A percentile compares a stretch with the other conserved stretches of the same genome.
Evolutionary conservation across 352 stramenopile genomes (phyloP).

Genomic region (Aphanomyces invadans): DNA sequence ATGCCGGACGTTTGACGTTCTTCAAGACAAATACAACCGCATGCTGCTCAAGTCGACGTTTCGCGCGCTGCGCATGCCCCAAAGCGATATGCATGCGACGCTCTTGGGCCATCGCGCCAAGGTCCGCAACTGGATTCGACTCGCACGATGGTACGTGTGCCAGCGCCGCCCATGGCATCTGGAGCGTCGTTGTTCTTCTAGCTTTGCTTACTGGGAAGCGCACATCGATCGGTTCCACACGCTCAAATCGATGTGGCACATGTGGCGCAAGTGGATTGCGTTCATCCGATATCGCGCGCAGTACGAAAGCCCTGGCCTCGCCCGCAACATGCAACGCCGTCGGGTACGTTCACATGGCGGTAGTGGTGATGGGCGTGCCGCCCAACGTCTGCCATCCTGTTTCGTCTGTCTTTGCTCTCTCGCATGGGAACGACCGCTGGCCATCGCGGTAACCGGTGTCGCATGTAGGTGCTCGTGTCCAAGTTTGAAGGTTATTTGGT

Average conservation of each 20-base stretch:
- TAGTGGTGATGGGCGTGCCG: too few relatives aligned
- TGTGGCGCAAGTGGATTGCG: conserved; percentile 39
- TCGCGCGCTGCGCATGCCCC: conserved; percentile 38
- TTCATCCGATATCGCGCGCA: conserved; percentile 47
- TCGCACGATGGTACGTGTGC: conserved; percentile 35
- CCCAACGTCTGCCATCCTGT: too few relatives aligned
- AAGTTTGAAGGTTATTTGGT: conserved; percentile 22
- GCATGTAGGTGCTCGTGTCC: conserved; percentile 23
- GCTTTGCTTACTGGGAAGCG: conserved; percentile 43
- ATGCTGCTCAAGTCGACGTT: conserved; percentile 50
- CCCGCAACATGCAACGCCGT: conserved; percentile 33
- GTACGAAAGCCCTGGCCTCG: conserved; percentile 37
- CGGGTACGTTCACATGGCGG: conserved; percentile 23
- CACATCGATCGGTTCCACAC: conserved; percentile 37
- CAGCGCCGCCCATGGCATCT: not conserved
- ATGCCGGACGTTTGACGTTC: conserved; percentile 48
- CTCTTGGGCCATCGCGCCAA: conserved; percentile 39
- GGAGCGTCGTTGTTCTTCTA: not conserved
- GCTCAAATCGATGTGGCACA: conserved; percentile 36
- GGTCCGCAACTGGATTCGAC: conserved; percentile 52
- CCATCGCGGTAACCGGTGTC: too few relatives aligned
- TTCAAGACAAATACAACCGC: conserved; percentile 36
- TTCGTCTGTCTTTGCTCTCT: too few relatives aligned
- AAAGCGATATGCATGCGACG: conserved; percentile 42
- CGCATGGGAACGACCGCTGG: too few relatives aligned